Base-by-base conservation (phyloP, 768 basidiomycete genomes). In the Leccinum boreale region DNA sequence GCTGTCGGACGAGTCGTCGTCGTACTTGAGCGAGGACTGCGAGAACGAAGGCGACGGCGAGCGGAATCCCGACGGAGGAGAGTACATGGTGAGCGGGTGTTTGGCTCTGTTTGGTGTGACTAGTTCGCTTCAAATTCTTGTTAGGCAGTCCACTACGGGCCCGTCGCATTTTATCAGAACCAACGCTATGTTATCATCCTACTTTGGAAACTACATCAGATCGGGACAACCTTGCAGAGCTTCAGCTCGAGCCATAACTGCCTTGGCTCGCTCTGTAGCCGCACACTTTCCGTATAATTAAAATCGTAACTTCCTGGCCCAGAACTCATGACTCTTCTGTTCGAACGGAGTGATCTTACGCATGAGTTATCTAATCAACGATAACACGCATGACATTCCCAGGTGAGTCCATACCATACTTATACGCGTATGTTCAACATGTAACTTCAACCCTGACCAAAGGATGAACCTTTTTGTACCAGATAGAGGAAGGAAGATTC, bases 41-140 rank as follows among this genome's bases (percentile, higher is more conserved):
- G 76, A 75, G 60, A 78, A 75, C 1, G 74, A 60, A 2, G 75
- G 77, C n/a, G 78, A 76, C 19, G 70, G 72, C 14, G 78, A 74
- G 50, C 75, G 75, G 17, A 78, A 75, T 14, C 70, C 73, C 11
- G 76, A 68, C 1, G 74, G 71, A 7, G 74, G 73, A 29, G 71
- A 76, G 62, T 74, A 77, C 61, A 71, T 66, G 66, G 68, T 26
- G 46, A 65, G 53, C 49, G 55, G 39, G 6, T 60, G 28, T 67
- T 67, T 67, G 58, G 52, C 45, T 2, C 10, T 67, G 52, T 67
- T 67, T 67, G 66, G 5, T 33, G 0, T 9, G 9, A n/a, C 28
- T 39, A 39, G 36, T n/a, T 39, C 8, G 36, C 36, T 39, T 39
- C 36, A 39, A 15, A 35, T 35, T 35, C 33, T 35, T 35, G 33